These are phyloP conservation scores for Albizia julibrissin DNA, from an alignment of 306 rosid species.

Conservation along the genomic window DNA sequence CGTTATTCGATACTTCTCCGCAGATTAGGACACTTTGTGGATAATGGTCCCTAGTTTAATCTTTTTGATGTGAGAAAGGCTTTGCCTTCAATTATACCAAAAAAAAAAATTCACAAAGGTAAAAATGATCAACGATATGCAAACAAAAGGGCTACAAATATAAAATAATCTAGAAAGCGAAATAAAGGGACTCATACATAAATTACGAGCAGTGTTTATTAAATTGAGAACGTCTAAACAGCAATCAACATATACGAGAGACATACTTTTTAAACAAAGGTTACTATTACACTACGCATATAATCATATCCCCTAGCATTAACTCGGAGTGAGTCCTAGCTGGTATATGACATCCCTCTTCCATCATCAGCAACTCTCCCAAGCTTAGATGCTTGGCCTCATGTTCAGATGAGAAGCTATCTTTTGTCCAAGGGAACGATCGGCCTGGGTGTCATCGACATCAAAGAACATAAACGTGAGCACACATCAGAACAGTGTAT, in stretches of 20 bases:
- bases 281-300: not conserved
- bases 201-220: constrained; percentile 32
- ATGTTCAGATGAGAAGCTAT: constrained; percentile 81
- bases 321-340: not conserved
- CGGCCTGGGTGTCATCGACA: constrained; percentile 55
- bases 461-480: constrained; percentile 33
- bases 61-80: no score
- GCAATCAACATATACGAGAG: not conserved
- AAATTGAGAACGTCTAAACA: constrained; percentile 24
- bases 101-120: no score
- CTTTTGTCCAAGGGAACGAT: constrained; percentile 83
- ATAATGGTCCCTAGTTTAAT: no score
- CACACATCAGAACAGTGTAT: not conserved
- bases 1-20: no score
- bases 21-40: no score
- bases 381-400: constrained; percentile 71
- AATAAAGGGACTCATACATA: not conserved
- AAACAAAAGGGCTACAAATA: not conserved
- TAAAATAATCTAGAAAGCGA: not conserved
- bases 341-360: constrained; percentile 12
- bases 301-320: not conserved
- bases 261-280: not conserved
- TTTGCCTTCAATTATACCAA: no score
- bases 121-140: no score
- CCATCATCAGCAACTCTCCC: constrained; percentile 27